A percentile compares a stretch with the other conserved stretches of the same genome.
phyloP scores from a whole-genome alignment of 306 rosid genomes.

The Psophocarpus tetragonolobus region DNA sequence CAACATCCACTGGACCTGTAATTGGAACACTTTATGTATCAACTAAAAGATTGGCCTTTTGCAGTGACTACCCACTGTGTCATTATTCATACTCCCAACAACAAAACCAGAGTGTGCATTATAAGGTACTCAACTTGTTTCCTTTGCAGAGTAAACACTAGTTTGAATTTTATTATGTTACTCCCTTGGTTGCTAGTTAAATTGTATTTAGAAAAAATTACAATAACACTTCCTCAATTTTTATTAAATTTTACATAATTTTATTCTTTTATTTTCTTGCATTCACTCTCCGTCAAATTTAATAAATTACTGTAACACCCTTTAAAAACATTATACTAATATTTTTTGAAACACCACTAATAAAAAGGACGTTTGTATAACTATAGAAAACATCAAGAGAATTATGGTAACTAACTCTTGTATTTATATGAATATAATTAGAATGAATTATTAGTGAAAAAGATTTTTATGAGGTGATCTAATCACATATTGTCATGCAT shows the following conservation, averaged over 20 bases:
- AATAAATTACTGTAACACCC: no score
- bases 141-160: not conserved
- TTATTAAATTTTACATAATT: no score
- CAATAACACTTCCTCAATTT: no score
- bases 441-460: not conserved
- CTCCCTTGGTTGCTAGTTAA: not conserved
- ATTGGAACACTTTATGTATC: slow-evolving; percentile 61
- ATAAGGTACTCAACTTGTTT: slow-evolving; percentile 51
- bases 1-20: slow-evolving; percentile 63
- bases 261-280: no score
- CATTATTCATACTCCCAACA: slow-evolving; percentile 40
- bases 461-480: not conserved
- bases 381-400: no score
- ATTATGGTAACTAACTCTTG: no score
- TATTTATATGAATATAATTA: not conserved
- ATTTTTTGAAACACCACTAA: no score
- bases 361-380: no score
- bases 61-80: slow-evolving; percentile 56
- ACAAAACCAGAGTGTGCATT: slow-evolving; percentile 27
- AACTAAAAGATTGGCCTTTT: slow-evolving; percentile 59
- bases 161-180: not conserved
- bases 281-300: no score
- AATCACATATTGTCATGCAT: not conserved
- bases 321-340: no score
- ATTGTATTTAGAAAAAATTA: no score